A percentile compares a stretch with the other conserved stretches of the same genome.
Evolutionary conservation across 1,139 yeast genomes (phyloP).

Genomic region (Casaregolazyma lundiana): DNA sequence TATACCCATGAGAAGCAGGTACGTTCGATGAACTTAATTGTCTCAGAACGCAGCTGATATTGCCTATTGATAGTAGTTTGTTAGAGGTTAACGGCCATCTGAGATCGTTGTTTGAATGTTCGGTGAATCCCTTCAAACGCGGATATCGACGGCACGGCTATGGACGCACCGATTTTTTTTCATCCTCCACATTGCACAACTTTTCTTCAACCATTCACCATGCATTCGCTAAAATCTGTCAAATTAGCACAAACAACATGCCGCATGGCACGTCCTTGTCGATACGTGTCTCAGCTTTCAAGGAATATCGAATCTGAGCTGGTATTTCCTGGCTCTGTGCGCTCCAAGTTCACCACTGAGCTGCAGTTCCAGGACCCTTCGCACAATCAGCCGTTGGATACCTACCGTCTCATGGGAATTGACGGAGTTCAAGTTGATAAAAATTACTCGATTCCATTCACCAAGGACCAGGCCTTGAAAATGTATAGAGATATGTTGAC

Average conservation of each 20-base stretch:
- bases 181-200: background rate
- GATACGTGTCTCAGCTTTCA: conserved; percentile 24
- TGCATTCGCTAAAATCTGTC: background rate
- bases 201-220: background rate
- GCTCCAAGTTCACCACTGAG: conserved; percentile 26
- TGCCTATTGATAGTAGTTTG: too few relatives aligned
- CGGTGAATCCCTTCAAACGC: too few relatives aligned
- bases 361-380: conserved; percentile 27
- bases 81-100: too few relatives aligned
- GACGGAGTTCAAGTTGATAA: conserved; percentile 31
- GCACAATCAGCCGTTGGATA: conserved; percentile 23
- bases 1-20: conserved; percentile 1
- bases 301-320: conserved; percentile 25
- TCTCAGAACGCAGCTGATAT: too few relatives aligned
- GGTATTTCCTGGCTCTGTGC: conserved; percentile 32
- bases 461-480: conserved; percentile 26
- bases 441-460: conserved; percentile 24
- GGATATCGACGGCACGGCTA: conserved; percentile 5
- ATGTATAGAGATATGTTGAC: conserved; percentile 35
- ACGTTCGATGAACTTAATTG: too few relatives aligned
- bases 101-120: too few relatives aligned
- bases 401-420: conserved; percentile 30
- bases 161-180: background rate
- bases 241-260: background rate
- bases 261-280: background rate